phyloP scores from a whole-genome alignment of 805 yeast genomes.

The Saccharomyces kudriavzevii region DNA sequence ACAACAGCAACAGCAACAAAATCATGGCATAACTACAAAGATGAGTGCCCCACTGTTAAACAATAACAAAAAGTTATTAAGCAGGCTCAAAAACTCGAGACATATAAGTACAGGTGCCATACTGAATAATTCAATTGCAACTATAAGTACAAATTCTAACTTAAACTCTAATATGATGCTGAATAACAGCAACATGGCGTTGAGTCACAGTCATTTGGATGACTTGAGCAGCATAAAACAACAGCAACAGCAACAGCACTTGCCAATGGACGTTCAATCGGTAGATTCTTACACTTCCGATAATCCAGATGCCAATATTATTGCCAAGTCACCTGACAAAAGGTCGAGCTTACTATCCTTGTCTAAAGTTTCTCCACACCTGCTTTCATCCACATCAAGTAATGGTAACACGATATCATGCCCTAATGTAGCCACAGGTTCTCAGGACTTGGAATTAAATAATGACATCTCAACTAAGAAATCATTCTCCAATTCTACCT shows the following conservation, averaged over 20 bases:
- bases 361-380: conserved; percentile 5
- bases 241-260: conserved; percentile 2
- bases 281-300: conserved; percentile 18
- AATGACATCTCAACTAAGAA: not conserved
- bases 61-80: conserved; percentile 19
- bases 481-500: conserved; percentile 13
- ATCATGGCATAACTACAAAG: conserved; percentile 25
- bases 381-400: conserved; percentile 1
- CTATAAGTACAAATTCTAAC: conserved; percentile 1
- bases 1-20: conserved; percentile 4
- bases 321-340: conserved; percentile 20
- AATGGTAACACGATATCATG: not conserved
- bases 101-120: conserved; percentile 29
- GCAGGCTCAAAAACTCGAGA: conserved; percentile 25
- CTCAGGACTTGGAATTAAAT: conserved; percentile 6
- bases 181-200: not conserved
- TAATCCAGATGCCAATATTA: conserved; percentile 3
- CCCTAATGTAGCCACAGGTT: conserved; percentile 1
- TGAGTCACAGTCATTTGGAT: conserved; percentile 5
- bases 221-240: conserved; percentile 16
- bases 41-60: conserved; percentile 29
- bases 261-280: conserved; percentile 17
- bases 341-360: conserved; percentile 17
- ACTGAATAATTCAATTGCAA: conserved; percentile 8
- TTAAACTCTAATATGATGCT: conserved; percentile 10